Base-by-base conservation (phyloP, 768 basidiomycete species). In the Gymnopilus junonius region DNA sequence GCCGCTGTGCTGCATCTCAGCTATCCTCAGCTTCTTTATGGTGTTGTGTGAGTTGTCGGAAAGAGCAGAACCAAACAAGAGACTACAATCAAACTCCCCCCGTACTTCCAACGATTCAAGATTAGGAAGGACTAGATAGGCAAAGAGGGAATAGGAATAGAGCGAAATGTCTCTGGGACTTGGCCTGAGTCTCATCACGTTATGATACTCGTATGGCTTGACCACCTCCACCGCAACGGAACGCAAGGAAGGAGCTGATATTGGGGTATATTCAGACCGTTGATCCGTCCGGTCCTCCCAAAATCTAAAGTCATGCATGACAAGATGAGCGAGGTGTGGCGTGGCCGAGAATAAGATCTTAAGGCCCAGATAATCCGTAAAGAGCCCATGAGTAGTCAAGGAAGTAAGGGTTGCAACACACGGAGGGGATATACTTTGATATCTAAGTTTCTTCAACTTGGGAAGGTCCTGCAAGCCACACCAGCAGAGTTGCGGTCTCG, bases 171-270 rank as follows among this genome's bases (percentile, higher is more conserved):
- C n/a, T 12, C 25, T 11, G 5, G 2, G 35, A 12, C 10, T 35
- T 2, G 2, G 4, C 14, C 10, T 8, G 10, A 35, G 14, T 35
- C 35, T 35, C 45, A 42, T 58, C 11, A 17, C n/a, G n/a, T n/a
- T 31, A n/a, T n/a, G n/a, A n/a, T n/a, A n/a, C n/a, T n/a, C n/a
- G 15, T 12, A 23, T 20, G 23, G 34, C 27, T 34, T 51, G 23
- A 55, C 54, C 27, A 10, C 58, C 64, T 42, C 40, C 21, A 70
- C 48, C 4, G 67, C 62, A 21, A 70, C 55, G 23, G 62, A 62
- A 2, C 45, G 57, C 17, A 70, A 32, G 7, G 67, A 69, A 15
- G 51, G 27, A 4, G 53, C 67, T 3, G 46, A 32, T 8, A 68
- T 65, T 25, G 39, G 25, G 10, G 39, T 1, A 20, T 17, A 20